Base-by-base conservation (phyloP, 1,284 basidiomycete genomes). In the Leccinum fallax region DNA sequence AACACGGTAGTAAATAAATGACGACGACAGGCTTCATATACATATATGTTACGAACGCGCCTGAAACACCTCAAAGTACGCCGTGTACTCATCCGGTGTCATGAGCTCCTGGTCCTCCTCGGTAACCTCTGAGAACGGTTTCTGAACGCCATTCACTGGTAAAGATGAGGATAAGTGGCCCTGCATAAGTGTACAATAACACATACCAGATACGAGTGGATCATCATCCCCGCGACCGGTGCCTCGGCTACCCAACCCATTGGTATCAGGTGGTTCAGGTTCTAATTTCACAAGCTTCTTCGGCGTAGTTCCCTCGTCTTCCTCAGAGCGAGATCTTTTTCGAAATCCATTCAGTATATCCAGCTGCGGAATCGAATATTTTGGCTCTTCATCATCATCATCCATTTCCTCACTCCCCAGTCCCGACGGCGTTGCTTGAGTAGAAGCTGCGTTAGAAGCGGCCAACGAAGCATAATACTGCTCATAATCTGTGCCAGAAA, bases 31-130 rank as follows among this genome's bases (percentile, higher is more conserved):
- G 19, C 26, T 40, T 38, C 55, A 56, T 32, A 49, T 26, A 49
- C 40, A 43, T 43, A 43, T 43, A 38, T 58, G 28, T 61, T 72
- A 76, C 53, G 71, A 69, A 46, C 53, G 77, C 53, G 79, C 75
- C 72, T 83, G 82, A 67, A 85, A 76, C 57, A 90, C 79, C 67
- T 90, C 85, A 70, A 88, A 92, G 77, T 85, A 93, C 28, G 85
- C 83, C n/a, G 85, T 86, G 70, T 93, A 93, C 74, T 93, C 91
- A 58, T 93, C 92, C 8, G 90, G 86, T 10, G 90, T 91, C 91
- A 93, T 93, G 69, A 87, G 72, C 57, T 92, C 90, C 67, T 93
- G 89, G 68, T 93, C 87, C 67, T 91, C 92, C 69, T 93, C 91
- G 10, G 89, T 92, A 55, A 93, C 83, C 65, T 83, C 77, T n/a